phyloP scores from a whole-genome alignment of 2,329 filamentous ascomycete genomes.

The Alternaria sp. region DNA sequence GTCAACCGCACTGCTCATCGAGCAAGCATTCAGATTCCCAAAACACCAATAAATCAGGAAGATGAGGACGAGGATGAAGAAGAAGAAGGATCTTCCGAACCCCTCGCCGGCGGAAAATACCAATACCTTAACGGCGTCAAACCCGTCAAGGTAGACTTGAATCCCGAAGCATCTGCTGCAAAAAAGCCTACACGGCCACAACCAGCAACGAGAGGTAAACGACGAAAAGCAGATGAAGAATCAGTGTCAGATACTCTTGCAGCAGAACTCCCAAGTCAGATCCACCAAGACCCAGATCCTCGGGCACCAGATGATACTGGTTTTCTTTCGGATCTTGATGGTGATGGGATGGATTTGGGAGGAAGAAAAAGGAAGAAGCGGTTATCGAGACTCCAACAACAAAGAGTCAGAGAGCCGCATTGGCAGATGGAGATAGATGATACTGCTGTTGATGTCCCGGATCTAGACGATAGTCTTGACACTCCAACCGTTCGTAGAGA shows the following conservation, averaged over 20 bases:
- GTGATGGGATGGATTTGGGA: background rate
- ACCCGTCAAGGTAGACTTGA: conserved; percentile 13
- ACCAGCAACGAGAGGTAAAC: conserved; percentile 2
- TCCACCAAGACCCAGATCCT: conserved; percentile 9
- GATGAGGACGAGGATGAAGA: conserved; percentile 10
- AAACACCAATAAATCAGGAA: conserved; percentile 5
- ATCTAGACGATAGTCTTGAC: background rate
- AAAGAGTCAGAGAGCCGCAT: conserved; percentile 6
- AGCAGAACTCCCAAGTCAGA: background rate
- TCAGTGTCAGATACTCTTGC: background rate
- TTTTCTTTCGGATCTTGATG: conserved; percentile 13
- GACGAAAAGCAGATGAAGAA: conserved; percentile 7
- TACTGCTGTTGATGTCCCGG: background rate
- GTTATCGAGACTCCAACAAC: conserved; percentile 6
- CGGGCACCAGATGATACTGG: conserved; percentile 12
- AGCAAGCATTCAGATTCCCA: conserved; percentile 1
- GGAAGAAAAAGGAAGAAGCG: conserved; percentile 7
- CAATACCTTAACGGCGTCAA: conserved; percentile 11
- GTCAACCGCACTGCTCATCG: background rate
- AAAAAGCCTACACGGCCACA: background rate
- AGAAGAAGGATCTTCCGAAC: conserved; percentile 10
- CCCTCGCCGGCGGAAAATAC: conserved; percentile 13
- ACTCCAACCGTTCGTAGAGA: background rate
- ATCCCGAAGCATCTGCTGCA: conserved; percentile 6
- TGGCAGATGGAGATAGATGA: conserved; percentile 9